A percentile compares a stretch with the other conserved stretches of the same genome.
Evolutionary conservation across 2,329 filamentous ascomycete species (phyloP).

Genomic region (Nakataea oryzae): DNA sequence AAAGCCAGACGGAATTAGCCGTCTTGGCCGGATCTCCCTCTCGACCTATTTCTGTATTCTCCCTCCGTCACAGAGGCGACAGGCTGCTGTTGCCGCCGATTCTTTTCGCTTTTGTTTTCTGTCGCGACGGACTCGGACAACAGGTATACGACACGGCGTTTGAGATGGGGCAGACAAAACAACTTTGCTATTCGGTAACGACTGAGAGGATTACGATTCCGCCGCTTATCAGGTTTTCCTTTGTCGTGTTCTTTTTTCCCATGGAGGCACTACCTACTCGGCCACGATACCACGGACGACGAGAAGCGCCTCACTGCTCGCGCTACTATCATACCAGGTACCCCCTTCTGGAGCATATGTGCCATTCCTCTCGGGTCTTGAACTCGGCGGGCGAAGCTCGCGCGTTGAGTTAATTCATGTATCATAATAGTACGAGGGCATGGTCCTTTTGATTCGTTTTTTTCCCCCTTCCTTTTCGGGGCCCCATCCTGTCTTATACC

Average conservation of each 20-base stretch:
- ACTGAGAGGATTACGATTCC: not conserved
- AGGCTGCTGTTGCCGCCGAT: not conserved
- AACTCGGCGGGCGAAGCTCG: not conserved
- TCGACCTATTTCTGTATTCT: constrained; percentile 12
- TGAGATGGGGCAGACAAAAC: not conserved
- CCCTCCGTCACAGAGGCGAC: constrained; percentile 7
- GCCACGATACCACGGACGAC: not conserved
- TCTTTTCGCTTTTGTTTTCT: not conserved
- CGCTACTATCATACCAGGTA: not conserved
- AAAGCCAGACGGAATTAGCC: constrained; percentile 11
- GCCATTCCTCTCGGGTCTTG: not conserved
- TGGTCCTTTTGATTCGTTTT: not conserved
- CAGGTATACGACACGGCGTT: not conserved
- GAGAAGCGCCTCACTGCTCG: not conserved
- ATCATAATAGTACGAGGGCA: not conserved
- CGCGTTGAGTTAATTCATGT: not conserved
- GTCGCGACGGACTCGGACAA: not conserved
- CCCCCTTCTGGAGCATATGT: not conserved
- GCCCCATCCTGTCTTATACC: not conserved
- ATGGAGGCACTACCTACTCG: not conserved
- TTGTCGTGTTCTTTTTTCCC: too few species aligned
- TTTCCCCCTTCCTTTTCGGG: not conserved
- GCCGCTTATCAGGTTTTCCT: not conserved
- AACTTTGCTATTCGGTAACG: not conserved
- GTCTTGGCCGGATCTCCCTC: not conserved